Percentiles rank a stretch among this genome's conserved stretches.
phyloP scores from a whole-genome alignment of 768 basidiomycete species.

The Coprinellus micaceus region DNA sequence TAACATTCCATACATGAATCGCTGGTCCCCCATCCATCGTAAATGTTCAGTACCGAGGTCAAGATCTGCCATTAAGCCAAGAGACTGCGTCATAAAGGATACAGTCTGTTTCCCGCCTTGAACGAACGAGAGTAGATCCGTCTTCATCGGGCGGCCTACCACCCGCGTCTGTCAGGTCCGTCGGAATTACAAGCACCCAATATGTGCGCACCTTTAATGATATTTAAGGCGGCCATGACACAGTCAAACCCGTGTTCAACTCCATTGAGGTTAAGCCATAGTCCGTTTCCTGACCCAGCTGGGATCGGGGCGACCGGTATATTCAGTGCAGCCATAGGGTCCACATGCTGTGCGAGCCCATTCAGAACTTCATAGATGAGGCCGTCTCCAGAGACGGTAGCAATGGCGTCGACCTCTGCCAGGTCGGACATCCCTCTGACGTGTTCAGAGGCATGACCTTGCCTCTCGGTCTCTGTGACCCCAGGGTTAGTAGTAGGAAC shows the following conservation, averaged over 20 bases:
- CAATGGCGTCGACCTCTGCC: slow-evolving; percentile 60
- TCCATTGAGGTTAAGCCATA: slow-evolving; percentile 71
- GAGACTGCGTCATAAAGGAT: slow-evolving; percentile 80
- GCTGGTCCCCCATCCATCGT: slow-evolving; percentile 81
- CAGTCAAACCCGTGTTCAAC: slow-evolving; percentile 66
- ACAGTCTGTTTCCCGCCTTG: slow-evolving; percentile 60
- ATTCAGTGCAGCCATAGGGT: slow-evolving; percentile 56
- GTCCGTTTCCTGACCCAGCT: slow-evolving; percentile 78
- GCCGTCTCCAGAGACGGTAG: slow-evolving; percentile 81
- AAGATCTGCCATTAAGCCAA: slow-evolving; percentile 83
- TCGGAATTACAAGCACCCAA: not conserved
- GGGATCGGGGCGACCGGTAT: slow-evolving; percentile 78
- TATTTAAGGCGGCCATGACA: slow-evolving; percentile 69
- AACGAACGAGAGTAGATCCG: slow-evolving; percentile 74
- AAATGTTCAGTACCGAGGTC: slow-evolving; percentile 82
- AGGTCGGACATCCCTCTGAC: slow-evolving; percentile 52
- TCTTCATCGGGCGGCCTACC: slow-evolving; percentile 72
- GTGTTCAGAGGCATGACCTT: slow-evolving; percentile 65
- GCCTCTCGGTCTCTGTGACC: slow-evolving; percentile 65
- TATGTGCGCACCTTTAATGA: slow-evolving; percentile 61
- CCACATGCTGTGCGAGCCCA: slow-evolving; percentile 66
- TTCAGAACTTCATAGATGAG: slow-evolving; percentile 81
- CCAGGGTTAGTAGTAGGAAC: too few species aligned
- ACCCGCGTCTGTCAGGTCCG: slow-evolving; percentile 1
- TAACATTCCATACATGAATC: slow-evolving; percentile 72